Base-by-base conservation (phyloP, 23 red algal genomes). In the Gracilaria vermiculophylla region DNA sequence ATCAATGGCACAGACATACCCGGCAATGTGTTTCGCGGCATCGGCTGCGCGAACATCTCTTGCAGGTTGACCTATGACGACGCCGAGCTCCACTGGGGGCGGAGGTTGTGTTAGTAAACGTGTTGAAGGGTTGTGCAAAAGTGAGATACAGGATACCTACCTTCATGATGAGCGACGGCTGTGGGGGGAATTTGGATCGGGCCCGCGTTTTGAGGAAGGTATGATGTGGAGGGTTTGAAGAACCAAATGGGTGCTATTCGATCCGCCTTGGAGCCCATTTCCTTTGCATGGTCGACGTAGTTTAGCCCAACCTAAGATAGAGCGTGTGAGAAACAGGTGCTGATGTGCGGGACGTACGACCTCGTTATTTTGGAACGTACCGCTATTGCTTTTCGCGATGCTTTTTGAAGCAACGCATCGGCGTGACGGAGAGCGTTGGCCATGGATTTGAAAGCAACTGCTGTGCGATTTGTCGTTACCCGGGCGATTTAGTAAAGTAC, bases 1-100 rank as follows among this genome's bases (percentile, higher is more conserved):
- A 79, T 96, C 94, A 3, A 96, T 91, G 43, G 77, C 88, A 53
- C 85, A 91, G 6, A 91, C 75, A 41, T 81, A 96, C 3, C 94
- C 89, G 5, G 61, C 65, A 5, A 96, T 78, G 58, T 86, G 76
- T 23, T 76, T 75, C 16, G 35, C 45, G 7, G 94, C 94, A 47
- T 79, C 52, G 27, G 34, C 56, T 19, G 62, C 53, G 11, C 32
- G 25, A 24, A 96, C 81, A 52, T 81, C 76, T 14, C 52, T 73
- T 29, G 74, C 85, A 33, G 36, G 82, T 37, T 66, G 51, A 21
- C 94, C 89, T 37, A 96, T 96, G 17, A 96, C 80, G 3, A 91
- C 87, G 14, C 86, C 94, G 14, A 96, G 69, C 49, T 96, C 94
- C 44, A 96, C 94, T 78, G 21, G 10, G 51, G 5, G 32, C 3